Evolutionary conservation across 2,329 filamentous ascomycete species (phyloP).

Genomic region (Zymoseptoria ardabiliae): DNA sequence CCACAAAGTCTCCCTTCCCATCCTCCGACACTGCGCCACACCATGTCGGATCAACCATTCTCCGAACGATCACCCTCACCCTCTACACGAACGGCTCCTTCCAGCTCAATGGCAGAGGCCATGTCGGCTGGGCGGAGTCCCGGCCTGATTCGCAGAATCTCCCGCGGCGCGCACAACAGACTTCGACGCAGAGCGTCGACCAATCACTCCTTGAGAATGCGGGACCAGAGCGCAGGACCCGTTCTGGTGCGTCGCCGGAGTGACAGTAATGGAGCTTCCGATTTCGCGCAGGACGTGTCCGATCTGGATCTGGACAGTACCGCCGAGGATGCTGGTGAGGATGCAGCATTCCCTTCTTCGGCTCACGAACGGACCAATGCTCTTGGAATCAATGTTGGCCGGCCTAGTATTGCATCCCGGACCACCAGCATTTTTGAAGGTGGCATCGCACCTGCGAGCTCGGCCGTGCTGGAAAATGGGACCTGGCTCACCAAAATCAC

Average conservation of each 20-base stretch:
- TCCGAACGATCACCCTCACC: conserved; percentile 49
- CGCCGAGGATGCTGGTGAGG: conserved; percentile 35
- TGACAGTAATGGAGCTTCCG: conserved; percentile 70
- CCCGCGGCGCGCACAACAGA: conserved; percentile 67
- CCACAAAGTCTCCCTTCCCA: conserved; percentile 8
- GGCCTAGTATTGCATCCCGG: conserved; percentile 27
- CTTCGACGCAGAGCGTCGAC: conserved; percentile 71
- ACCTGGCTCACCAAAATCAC: conserved; percentile 75
- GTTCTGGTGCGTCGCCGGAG: conserved; percentile 80
- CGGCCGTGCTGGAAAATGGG: conserved; percentile 68
- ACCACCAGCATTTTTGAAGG: conserved; percentile 31
- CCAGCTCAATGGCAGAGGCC: conserved; percentile 55
- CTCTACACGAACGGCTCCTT: conserved; percentile 32
- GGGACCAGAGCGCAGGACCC: conserved; percentile 83
- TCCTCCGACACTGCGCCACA: conserved; percentile 13
- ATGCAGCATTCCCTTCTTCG: conserved; percentile 10
- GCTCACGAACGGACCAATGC: conserved; percentile 31
- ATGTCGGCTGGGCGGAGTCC: conserved; percentile 50
- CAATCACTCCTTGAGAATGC: conserved; percentile 60
- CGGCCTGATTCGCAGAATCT: conserved; percentile 72
- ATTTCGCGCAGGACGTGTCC: conserved; percentile 39
- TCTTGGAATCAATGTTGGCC: conserved; percentile 35
- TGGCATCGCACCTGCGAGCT: conserved; percentile 63
- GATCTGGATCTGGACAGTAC: conserved; percentile 52
- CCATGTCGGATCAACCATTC: conserved; percentile 24